Base-by-base conservation (phyloP, 805 yeast genomes). In the Suhomyces tanzawaensis region DNA sequence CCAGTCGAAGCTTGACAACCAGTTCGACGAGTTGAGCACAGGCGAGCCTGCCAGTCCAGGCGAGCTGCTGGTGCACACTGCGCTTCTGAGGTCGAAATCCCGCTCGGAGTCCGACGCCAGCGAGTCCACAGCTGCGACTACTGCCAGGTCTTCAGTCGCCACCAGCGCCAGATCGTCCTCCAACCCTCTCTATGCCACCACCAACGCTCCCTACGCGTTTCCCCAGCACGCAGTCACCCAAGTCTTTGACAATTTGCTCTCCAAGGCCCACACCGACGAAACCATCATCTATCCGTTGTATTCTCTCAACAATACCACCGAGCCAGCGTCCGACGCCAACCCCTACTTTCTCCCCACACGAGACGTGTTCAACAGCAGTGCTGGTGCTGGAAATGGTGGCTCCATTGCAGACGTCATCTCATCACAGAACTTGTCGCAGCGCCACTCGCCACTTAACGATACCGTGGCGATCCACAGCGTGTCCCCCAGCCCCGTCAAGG, bases 281-380 rank as follows among this genome's bases (percentile, higher is more conserved):
- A 54, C 63, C 18, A 66, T 66, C 37, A 61, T 66, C 15, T 66
- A 66, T 39, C 72, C 72, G 1, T 58, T 66, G 11, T 66, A 66
- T 40, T 49, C 60, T 4, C 44, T 62, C 27, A 43, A 39, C 24
- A 29, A 27, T 25, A 28, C 34, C 32, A 19, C 3, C 29, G 22
- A 22, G 4, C 31, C 30, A 2, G 21, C 14, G 16, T 7, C 23
- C 3, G 17, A 11, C 13, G 11, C 29, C 3, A 32, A 32, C 36
- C 36, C 36, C 3, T 19, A 4, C 24, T 25, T 26, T 14, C 3
- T 26, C 14, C 27, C 15, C 19, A 22, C 7, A 4, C 9, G 34
- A 3, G 26, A 19, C 13, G 34, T 22, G 18, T 19, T 19, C 14
- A n/a, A 19, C 19, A 21, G 27, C 8, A 27, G 34, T 9, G 26